Evolutionary conservation across 2,329 filamentous ascomycete genomes (phyloP).

Genomic region (Ophiocordyceps robertsii): DNA sequence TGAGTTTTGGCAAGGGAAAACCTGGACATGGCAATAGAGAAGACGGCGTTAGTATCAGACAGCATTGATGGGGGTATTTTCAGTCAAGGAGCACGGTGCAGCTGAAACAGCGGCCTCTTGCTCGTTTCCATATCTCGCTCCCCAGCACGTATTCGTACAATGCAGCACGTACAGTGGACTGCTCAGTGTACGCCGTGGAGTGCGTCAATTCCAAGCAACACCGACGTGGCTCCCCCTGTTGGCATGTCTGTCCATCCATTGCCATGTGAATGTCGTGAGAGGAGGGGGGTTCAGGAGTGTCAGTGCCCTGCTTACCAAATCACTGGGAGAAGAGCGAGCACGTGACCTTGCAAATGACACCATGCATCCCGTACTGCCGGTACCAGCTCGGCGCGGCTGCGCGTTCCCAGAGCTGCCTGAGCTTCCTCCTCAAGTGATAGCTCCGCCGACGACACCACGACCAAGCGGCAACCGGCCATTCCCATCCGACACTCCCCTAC

Average conservation of each 20-base stretch:
- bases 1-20: too few relatives aligned
- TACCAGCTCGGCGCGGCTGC: slow-evolving; percentile 17
- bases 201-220: too few relatives aligned
- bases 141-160: too few relatives aligned
- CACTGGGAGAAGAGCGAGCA: background rate
- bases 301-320: background rate
- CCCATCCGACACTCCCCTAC: background rate
- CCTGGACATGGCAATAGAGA: background rate
- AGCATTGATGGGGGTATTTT: too few relatives aligned
- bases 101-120: too few relatives aligned
- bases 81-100: too few relatives aligned
- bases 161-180: too few relatives aligned
- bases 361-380: too few relatives aligned
- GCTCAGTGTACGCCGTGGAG: too few relatives aligned
- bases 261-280: background rate
- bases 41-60: background rate
- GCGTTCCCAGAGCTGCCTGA: slow-evolving; percentile 36
- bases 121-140: too few relatives aligned
- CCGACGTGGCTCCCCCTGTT: too few relatives aligned
- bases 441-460: slow-evolving; percentile 12
- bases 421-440: slow-evolving; percentile 17
- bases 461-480: background rate
- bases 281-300: too few relatives aligned
- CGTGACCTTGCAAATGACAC: slow-evolving; percentile 1
- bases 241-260: background rate